A percentile compares a stretch with the other conserved stretches of the same genome.
These are phyloP conservation scores for Penicillium angulare DNA, from an alignment of 495 filamentous ascomycete genomes.

Conservation along the genomic window DNA sequence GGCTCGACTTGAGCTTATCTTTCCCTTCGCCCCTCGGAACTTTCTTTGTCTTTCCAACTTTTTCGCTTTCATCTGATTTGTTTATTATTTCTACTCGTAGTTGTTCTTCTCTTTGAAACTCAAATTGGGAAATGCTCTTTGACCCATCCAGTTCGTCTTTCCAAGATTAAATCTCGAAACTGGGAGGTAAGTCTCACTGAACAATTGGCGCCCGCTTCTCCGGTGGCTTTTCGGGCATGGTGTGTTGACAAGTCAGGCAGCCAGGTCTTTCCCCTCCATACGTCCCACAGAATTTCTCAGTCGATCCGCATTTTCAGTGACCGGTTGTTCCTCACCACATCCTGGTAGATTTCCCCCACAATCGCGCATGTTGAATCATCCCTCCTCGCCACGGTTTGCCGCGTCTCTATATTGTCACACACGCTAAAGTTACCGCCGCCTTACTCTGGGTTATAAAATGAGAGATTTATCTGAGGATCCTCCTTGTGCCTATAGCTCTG, in stretches of 20 bases:
- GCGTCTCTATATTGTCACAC: slow-evolving; percentile 2
- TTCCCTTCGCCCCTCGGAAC: not conserved
- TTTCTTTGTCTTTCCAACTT: not conserved
- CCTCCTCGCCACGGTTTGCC: not conserved
- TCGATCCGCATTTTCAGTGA: slow-evolving; percentile 4
- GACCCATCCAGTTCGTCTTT: not conserved
- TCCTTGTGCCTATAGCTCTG: slow-evolving; percentile 31
- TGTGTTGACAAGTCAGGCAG: slow-evolving; percentile 17
- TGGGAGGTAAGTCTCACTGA: too few relatives aligned
- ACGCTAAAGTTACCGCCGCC: slow-evolving; percentile 1
- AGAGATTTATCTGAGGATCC: slow-evolving; percentile 25
- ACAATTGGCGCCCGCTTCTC: not conserved
- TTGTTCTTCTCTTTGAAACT: too few relatives aligned
- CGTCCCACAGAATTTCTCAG: slow-evolving; percentile 12
- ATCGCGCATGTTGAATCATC: slow-evolving; percentile 2
- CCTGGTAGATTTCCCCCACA: not conserved
- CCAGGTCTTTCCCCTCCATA: not conserved
- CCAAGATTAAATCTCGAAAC: not conserved
- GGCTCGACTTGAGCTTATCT: not conserved
- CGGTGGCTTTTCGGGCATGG: slow-evolving; percentile 17
- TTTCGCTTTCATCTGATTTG: too few relatives aligned
- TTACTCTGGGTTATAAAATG: slow-evolving; percentile 35
- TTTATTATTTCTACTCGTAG: not conserved
- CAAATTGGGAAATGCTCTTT: not conserved
- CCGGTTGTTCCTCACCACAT: not conserved